Percentiles rank a stretch among this genome's conserved stretches.
These are phyloP conservation scores for Manihot esculenta DNA, from an alignment of 441 rosid genomes.

Conservation along the genomic window DNA sequence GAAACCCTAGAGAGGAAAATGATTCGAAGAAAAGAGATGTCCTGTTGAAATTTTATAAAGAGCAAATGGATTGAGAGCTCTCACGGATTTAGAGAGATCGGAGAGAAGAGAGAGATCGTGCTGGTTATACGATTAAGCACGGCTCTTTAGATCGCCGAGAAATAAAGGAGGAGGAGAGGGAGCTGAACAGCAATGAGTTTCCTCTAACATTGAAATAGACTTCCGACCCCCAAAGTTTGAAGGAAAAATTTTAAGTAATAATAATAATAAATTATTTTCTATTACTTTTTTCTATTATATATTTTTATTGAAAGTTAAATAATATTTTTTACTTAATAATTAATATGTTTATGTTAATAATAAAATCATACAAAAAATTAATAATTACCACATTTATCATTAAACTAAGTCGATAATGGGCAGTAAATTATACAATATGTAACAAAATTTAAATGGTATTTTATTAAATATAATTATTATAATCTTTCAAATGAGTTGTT, in stretches of 20 bases:
- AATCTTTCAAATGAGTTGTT: no score
- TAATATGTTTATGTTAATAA: no score
- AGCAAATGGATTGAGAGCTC: constrained; percentile 12
- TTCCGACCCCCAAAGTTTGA: no score
- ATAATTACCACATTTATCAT: no score
- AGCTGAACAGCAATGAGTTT: background rate
- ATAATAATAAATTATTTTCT: background rate
- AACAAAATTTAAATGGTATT: no score
- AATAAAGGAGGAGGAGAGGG: background rate
- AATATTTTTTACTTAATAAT: no score
- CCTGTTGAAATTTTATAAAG: background rate
- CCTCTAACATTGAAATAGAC: background rate
- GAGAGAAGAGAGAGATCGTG: constrained; percentile 19
- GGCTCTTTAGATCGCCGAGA: constrained; percentile 25
- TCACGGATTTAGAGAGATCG: constrained; percentile 26
- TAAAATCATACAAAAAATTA: no score
- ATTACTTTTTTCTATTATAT: no score
- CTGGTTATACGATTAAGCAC: constrained; percentile 17
- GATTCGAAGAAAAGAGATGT: background rate
- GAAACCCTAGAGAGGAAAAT: constrained; percentile 42
- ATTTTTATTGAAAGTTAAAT: no score
- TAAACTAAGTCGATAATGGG: no score
- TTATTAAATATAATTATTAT: no score
- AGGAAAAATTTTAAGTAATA: background rate
- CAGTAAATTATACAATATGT: no score